Percentiles rank a stretch among this genome's conserved stretches.
Conservation (phyloP, 2,329 filamentous ascomycete genomes). For the Coleophoma cylindrospora region DNA sequence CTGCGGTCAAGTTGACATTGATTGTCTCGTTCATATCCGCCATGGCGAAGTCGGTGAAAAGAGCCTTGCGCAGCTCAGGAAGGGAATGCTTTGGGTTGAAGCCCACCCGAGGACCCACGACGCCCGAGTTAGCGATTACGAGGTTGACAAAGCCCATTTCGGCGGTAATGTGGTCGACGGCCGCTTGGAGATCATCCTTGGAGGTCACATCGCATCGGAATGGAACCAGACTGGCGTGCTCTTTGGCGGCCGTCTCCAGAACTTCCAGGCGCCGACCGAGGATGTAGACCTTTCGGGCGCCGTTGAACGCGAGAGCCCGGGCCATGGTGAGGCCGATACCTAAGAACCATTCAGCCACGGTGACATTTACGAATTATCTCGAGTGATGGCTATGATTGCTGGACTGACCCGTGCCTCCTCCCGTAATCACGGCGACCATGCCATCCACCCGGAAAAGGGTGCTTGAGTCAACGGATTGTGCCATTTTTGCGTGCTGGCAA, state of each 20-base stretch:
- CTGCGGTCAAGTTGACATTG: conserved; percentile 57
- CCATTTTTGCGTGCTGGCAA: too few species aligned
- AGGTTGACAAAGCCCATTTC: conserved; percentile 57
- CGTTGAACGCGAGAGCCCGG: conserved; percentile 45
- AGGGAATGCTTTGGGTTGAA: too few species aligned
- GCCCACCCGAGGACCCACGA: conserved; percentile 37
- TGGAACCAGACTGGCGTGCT: conserved; percentile 16
- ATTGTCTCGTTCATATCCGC: conserved; percentile 57
- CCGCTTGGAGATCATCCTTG: conserved; percentile 52
- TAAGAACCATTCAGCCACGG: conserved; percentile 10
- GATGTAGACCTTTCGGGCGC: conserved; percentile 53
- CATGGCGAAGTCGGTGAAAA: conserved; percentile 49
- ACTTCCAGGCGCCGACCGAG: conserved; percentile 43
- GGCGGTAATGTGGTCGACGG: conserved; percentile 47
- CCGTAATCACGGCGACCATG: conserved; percentile 53
- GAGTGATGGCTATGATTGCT: too few species aligned
- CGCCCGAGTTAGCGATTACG: conserved; percentile 54
- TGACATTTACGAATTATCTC: too few species aligned
- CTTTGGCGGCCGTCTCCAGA: conserved; percentile 39
- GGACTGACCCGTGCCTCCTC: conserved; percentile 45
- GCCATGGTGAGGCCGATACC: conserved; percentile 54
- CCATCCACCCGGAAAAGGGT: conserved; percentile 47
- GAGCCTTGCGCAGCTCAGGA: conserved; percentile 28
- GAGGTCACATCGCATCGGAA: conserved; percentile 50
- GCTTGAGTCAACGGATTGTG: too few species aligned